Percentiles rank a stretch among this genome's conserved stretches.
phyloP scores from a whole-genome alignment of 2,329 filamentous ascomycete species.

The Penicillium sp. region DNA sequence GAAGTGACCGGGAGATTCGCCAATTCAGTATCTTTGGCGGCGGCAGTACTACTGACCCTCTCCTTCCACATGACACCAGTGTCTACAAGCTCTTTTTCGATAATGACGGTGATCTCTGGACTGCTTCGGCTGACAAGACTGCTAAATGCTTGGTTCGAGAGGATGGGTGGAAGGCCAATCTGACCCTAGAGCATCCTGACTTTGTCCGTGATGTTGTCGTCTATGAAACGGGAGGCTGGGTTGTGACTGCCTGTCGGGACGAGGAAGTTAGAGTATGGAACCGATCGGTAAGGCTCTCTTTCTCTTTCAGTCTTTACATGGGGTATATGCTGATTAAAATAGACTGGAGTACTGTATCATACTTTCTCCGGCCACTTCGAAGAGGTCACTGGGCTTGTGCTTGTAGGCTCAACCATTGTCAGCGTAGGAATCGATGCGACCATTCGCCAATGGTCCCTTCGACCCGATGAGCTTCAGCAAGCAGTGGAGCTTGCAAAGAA shows the following conservation, averaged over 20 bases:
- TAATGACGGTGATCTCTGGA: slow-evolving; percentile 75
- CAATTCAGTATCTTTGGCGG: slow-evolving; percentile 50
- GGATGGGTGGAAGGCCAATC: slow-evolving; percentile 68
- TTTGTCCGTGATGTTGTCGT: slow-evolving; percentile 83
- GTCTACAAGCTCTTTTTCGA: slow-evolving; percentile 80
- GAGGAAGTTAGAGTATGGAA: slow-evolving; percentile 94
- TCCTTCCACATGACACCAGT: slow-evolving; percentile 84
- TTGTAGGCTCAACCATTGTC: slow-evolving; percentile 60
- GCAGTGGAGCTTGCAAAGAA: slow-evolving; percentile 51
- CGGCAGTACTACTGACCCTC: slow-evolving; percentile 54
- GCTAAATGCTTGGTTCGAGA: slow-evolving; percentile 73
- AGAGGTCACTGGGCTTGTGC: slow-evolving; percentile 77
- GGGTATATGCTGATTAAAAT: slow-evolving; percentile 30
- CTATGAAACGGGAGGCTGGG: slow-evolving; percentile 67
- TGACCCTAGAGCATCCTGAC: slow-evolving; percentile 75
- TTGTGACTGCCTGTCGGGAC: slow-evolving; percentile 83
- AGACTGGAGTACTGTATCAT: slow-evolving; percentile 70
- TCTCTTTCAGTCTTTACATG: background rate
- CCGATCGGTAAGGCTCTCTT: slow-evolving; percentile 43
- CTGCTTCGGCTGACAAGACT: slow-evolving; percentile 85
- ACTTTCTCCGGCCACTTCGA: slow-evolving; percentile 83
- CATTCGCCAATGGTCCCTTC: slow-evolving; percentile 77
- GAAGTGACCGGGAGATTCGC: slow-evolving; percentile 75
- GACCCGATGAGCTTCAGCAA: slow-evolving; percentile 58
- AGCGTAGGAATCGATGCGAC: slow-evolving; percentile 91